Evolutionary conservation across 352 stramenopile species (phyloP), one percentile per base, ranked within the genome.

Genomic region (Globisporangium canariense): DNA sequence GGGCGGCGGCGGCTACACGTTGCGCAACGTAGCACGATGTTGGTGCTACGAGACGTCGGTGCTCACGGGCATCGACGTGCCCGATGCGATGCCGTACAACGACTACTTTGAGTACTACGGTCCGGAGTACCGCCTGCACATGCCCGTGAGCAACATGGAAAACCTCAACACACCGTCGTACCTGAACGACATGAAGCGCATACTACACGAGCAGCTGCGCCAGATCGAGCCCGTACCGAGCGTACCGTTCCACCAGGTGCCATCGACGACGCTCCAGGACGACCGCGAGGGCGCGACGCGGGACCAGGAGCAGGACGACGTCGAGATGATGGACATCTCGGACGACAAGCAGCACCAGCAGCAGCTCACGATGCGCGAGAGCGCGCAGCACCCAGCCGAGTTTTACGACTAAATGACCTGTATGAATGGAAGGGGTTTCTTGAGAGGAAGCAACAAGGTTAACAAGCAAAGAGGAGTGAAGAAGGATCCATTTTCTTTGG

Each of bases 91-190:
- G 75, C 98, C 98, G 4, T 99, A 98, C 84, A 99, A 99, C 82
- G 96, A 99, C 75, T 99, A 99, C 82, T 99, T 98, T 79, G 97
- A 99, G 77, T 99, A 99, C 80, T 99, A 98, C 77, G 94, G 94
- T 0, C 97, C 97, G 1, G 95, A 99, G 73, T 99, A 98, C 79
- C 96, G 97, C 57, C 78, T 99, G 38, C 97, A 99, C 78, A 88
- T 99, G 68, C 94, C 96, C 20, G 91, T 98, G 66, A 89, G 83
- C 65, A 96, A 93, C 78, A 99, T 99, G 79, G 93, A 99, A 66
- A 99, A 99, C 71, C 79, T 98, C 49, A 99, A 99, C 81, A 98
- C 93, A 45, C 78, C 77, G 16, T 79, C 93, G 58, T 98, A 97
- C 60, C 71, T 98, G 41, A 82, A 96, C 36, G 80, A 88, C 36